A percentile compares a stretch with the other conserved stretches of the same genome.
These are phyloP conservation scores for Cordyceps cateniannulata DNA, from an alignment of 2,329 filamentous ascomycete genomes.

Conservation along the genomic window DNA sequence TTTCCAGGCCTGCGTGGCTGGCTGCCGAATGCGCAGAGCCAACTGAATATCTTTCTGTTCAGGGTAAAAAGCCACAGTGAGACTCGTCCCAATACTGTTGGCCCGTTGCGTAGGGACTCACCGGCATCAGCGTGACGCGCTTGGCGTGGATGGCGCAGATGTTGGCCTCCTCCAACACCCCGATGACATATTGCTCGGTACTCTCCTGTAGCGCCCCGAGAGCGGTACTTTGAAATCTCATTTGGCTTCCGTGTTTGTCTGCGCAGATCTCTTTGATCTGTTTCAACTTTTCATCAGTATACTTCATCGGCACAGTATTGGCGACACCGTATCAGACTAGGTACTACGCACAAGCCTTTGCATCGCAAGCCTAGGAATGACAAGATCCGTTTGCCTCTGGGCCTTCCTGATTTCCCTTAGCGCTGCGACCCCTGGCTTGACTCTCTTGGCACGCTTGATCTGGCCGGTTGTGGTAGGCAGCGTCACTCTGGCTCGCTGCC, in stretches of 20 bases:
- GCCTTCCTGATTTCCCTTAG: slow-evolving; percentile 87
- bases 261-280: slow-evolving; percentile 57
- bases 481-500: neutral
- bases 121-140: slow-evolving; percentile 64
- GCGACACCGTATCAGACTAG: slow-evolving; percentile 43
- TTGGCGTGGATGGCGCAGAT: slow-evolving; percentile 88
- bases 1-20: neutral
- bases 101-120: neutral
- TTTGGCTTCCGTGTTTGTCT: slow-evolving; percentile 29
- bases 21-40: slow-evolving; percentile 66
- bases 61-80: slow-evolving; percentile 4
- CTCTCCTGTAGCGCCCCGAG: slow-evolving; percentile 92
- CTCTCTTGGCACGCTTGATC: slow-evolving; percentile 35
- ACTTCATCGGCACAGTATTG: neutral
- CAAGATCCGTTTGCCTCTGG: slow-evolving; percentile 81
- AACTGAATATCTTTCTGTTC: slow-evolving; percentile 94
- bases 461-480: neutral
- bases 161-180: slow-evolving; percentile 89
- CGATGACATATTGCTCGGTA: slow-evolving; percentile 91
- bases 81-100: neutral
- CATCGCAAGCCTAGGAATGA: slow-evolving; percentile 76
- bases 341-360: slow-evolving; percentile 61
- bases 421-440: slow-evolving; percentile 75
- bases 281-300: neutral
- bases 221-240: slow-evolving; percentile 94